Base-by-base conservation (phyloP, 805 yeast species). In the Candida endomychidarum region DNA sequence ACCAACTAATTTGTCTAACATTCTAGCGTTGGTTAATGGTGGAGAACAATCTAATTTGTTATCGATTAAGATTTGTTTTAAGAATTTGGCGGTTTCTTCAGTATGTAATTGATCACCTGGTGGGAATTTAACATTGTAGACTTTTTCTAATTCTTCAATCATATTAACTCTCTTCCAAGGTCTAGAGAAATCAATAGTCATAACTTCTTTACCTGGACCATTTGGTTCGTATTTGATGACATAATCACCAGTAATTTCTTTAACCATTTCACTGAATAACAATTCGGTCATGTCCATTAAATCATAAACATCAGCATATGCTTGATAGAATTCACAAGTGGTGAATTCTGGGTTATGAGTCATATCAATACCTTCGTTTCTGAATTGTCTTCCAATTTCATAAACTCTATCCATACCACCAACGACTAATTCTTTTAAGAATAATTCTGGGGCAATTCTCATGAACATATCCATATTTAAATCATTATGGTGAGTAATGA, bases 271-370 rank as follows among this genome's bases (percentile, higher is more conserved):
- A 34, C 95, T 85, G 70, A 93, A 83, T 73, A 91, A 74, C 55
- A 86, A 61, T 72, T 91, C 99, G 48, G 98, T 91, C 83, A 79
- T 83, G 56, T 83, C 86, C 96, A 91, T 91, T 58, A 91, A 77
- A 63, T 93, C 97, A 61, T 87, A 87, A 38, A 90, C 96, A 69
- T 91, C 97, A 44, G 97, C 97, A 57, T 87, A 91, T 31, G 98
- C 97, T 75, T 89, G 91, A 69, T 91, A 91, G 70, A 91, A 91
- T 73, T 91, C 99, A 78, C 98, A 91, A 45, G 98, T 90, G 57
- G 98, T 91, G 73, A 91, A 91, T 74, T 91, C 99, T 42, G 98
- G 98, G 78, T 91, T 91, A 70, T 91, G 99, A 49, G 97, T 91
- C 91, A 86, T 81, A 69, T 91, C 99, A 50, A 91, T 90, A 69